A percentile compares a stretch with the other conserved stretches of the same genome.
phyloP scores from a whole-genome alignment of 176 grass and related monocot genomes.

The Metroxylon sagu region DNA sequence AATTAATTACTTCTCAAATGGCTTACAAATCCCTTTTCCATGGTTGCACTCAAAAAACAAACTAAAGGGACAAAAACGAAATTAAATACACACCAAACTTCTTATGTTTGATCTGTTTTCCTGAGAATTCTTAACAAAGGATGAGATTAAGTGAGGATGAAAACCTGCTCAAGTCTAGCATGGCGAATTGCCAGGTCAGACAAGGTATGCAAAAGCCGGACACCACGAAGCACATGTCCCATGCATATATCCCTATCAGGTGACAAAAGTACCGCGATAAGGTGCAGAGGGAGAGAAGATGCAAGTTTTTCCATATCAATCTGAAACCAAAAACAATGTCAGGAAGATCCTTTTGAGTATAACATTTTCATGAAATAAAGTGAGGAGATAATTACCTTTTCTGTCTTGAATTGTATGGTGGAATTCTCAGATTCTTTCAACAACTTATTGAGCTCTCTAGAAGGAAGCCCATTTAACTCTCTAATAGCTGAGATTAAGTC shows the following conservation, averaged over 20 bases:
- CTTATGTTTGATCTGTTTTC: no score
- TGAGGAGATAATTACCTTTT: constrained; percentile 31
- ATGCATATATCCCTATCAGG: constrained; percentile 44
- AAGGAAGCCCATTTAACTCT: constrained; percentile 57
- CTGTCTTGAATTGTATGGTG: constrained; percentile 44
- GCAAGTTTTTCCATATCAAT: constrained; percentile 87
- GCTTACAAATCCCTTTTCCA: no score
- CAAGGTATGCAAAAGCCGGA: constrained; percentile 72
- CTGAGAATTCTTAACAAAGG: background rate
- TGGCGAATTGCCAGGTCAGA: constrained; percentile 74
- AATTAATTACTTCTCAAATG: no score
- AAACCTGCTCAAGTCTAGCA: constrained; percentile 83
- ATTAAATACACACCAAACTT: no score
- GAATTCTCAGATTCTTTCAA: constrained; percentile 83
- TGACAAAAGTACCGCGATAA: constrained; percentile 65
- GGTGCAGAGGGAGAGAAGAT: constrained; percentile 61
- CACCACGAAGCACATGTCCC: constrained; percentile 67
- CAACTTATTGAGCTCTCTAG: constrained; percentile 58
- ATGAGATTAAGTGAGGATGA: background rate
- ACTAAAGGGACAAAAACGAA: no score
- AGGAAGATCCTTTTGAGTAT: background rate
- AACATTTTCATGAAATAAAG: background rate
- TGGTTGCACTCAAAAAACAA: no score
- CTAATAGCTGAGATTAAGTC: constrained; percentile 57
- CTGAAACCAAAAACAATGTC: constrained; percentile 25